A percentile compares a stretch with the other conserved stretches of the same genome.
Evolutionary conservation across 2,329 filamentous ascomycete species (phyloP).

Genomic region (Graphilbum sp.): DNA sequence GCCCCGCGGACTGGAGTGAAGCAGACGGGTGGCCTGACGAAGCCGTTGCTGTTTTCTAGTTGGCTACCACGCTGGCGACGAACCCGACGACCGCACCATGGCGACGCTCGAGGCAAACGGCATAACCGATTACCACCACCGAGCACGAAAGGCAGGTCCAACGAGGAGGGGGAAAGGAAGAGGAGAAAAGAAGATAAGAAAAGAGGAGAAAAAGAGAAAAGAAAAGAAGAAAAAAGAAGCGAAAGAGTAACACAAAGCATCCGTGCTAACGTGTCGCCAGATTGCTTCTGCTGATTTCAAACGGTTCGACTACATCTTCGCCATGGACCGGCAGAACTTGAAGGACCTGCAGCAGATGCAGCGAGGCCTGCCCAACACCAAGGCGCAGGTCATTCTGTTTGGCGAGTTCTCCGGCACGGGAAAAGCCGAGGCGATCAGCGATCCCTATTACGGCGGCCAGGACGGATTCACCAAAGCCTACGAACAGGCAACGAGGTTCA

Average conservation of each 20-base stretch:
- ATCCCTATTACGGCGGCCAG: slow-evolving; percentile 83
- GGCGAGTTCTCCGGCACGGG: slow-evolving; percentile 59
- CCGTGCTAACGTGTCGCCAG: slow-evolving; percentile 15
- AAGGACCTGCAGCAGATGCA: slow-evolving; percentile 48
- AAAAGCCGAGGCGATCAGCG: slow-evolving; percentile 58
- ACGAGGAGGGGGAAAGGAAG: not conserved
- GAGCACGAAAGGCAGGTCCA: slow-evolving; percentile 49
- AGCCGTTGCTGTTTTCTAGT: slow-evolving; percentile 22
- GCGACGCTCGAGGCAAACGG: slow-evolving; percentile 56
- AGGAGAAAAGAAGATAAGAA: too few relatives aligned
- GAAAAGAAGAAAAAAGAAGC: too few relatives aligned
- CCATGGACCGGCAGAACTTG: slow-evolving; percentile 81
- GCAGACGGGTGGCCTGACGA: not conserved
- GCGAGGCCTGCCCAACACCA: slow-evolving; percentile 37
- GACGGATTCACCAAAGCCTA: slow-evolving; percentile 77
- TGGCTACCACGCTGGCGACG: slow-evolving; percentile 65
- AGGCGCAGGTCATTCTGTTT: slow-evolving; percentile 62
- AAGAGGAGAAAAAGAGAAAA: too few relatives aligned
- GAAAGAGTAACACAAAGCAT: too few relatives aligned
- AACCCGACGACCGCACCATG: slow-evolving; percentile 73
- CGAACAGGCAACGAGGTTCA: slow-evolving; percentile 65
- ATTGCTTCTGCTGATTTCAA: slow-evolving; percentile 54
- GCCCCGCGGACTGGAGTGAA: not conserved
- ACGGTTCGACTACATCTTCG: slow-evolving; percentile 82
- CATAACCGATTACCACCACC: slow-evolving; percentile 62